These are phyloP conservation scores for Tylopilus rubrobrunneus DNA, from an alignment of 768 basidiomycete genomes.

Conservation along the genomic window DNA sequence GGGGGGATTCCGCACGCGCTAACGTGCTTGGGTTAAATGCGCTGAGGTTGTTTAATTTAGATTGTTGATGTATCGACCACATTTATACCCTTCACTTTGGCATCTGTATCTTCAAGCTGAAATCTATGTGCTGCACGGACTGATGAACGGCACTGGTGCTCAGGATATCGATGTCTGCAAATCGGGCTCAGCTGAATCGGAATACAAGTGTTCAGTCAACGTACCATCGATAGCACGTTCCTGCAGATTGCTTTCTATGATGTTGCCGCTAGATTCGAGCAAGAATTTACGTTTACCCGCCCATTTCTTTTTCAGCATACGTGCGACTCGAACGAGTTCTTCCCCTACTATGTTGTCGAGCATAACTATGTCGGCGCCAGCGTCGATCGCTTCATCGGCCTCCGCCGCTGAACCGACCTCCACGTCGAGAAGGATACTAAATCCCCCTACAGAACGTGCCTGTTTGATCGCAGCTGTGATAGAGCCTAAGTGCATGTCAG, in stretches of 20 bases:
- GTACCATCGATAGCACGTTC: conserved; percentile 80
- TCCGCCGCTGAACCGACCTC: conserved; percentile 87
- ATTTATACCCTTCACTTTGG: conserved; percentile 34
- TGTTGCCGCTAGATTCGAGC: conserved; percentile 93
- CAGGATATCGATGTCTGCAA: conserved; percentile 86
- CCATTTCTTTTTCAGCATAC: conserved; percentile 75
- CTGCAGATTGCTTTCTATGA: conserved; percentile 82
- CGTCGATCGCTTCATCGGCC: conserved; percentile 95
- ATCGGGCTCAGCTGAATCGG: conserved; percentile 1
- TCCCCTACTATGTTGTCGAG: conserved; percentile 88
- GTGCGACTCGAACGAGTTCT: conserved; percentile 64
- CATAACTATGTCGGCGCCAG: conserved; percentile 95
- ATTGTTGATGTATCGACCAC: conserved; percentile 15
- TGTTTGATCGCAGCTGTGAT: conserved; percentile 83
- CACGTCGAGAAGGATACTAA: conserved; percentile 87
- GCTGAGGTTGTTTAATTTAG: conserved; percentile 59
- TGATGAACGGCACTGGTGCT: conserved; percentile 91
- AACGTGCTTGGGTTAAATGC: conserved; percentile 75
- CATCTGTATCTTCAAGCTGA: conserved; percentile 91
- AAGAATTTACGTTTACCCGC: conserved; percentile 75
- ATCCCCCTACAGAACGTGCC: conserved; percentile 88
- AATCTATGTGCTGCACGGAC: conserved; percentile 92
- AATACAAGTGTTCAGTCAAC: conserved; percentile 13
- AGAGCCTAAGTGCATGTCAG: conserved; percentile 52
- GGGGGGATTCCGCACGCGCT: conserved; percentile 51